phyloP scores from a whole-genome alignment of 2,329 filamentous ascomycete species.

The Falciphora oryzae region DNA sequence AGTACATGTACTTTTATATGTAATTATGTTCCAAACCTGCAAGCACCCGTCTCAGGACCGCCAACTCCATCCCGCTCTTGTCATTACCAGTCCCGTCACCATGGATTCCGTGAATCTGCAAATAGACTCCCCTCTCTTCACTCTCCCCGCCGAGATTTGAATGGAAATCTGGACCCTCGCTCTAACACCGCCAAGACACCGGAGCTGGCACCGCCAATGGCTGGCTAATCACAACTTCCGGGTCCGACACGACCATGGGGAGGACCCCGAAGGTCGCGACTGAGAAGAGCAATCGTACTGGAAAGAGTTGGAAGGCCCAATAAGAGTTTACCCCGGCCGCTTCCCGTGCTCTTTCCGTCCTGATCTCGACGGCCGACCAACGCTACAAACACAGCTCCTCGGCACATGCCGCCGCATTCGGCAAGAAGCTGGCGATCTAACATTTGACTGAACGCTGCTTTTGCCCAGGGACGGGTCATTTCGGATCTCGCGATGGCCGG shows the following conservation, averaged over 20 bases:
- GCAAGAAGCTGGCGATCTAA: not conserved
- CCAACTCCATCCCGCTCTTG: no score
- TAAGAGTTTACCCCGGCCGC: not conserved
- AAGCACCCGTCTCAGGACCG: no score
- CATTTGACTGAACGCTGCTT: conserved; percentile 1
- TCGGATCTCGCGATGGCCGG: not conserved
- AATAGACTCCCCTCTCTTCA: no score
- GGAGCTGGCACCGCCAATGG: not conserved
- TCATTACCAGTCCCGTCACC: no score
- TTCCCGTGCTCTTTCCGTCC: not conserved
- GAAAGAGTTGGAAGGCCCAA: not conserved
- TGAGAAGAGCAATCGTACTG: not conserved
- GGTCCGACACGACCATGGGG: not conserved
- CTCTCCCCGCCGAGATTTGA: no score
- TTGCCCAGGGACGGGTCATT: not conserved
- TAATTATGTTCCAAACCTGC: no score
- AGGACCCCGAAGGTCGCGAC: not conserved
- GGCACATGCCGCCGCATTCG: not conserved
- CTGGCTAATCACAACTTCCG: conserved; percentile 1
- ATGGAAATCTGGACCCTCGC: no score
- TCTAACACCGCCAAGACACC: no score
- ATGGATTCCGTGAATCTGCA: no score
- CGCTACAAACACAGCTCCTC: not conserved
- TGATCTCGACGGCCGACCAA: not conserved
- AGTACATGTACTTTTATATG: no score